Evolutionary conservation across 2,329 filamentous ascomycete species (phyloP).

Genomic region (Aspergillus terreus): DNA sequence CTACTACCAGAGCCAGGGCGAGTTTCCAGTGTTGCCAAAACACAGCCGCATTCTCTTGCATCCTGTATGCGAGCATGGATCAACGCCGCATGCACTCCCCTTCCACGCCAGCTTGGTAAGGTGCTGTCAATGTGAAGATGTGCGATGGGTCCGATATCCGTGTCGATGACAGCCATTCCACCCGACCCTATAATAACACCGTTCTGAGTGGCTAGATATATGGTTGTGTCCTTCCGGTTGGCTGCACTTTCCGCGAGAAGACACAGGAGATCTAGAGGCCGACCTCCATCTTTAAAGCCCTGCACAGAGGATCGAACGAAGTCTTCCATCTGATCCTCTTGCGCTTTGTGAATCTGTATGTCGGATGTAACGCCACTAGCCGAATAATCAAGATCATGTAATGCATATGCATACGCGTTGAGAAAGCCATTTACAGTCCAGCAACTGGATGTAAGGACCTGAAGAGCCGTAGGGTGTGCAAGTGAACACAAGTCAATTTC

Average conservation of each 20-base stretch:
- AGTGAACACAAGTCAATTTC: conserved; percentile 11
- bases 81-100: conserved; percentile 14
- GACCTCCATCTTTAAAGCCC: conserved; percentile 14
- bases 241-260: conserved; percentile 11
- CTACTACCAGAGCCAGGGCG: conserved; percentile 11
- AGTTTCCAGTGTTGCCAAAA: conserved; percentile 11
- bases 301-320: conserved; percentile 15
- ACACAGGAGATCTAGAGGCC: conserved; percentile 7
- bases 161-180: conserved; percentile 14
- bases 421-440: conserved; percentile 10
- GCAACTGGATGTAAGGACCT: conserved; percentile 8
- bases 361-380: background rate
- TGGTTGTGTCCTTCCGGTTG: conserved; percentile 10
- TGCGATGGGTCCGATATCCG: conserved; percentile 11
- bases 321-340: background rate
- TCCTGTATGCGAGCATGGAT: conserved; percentile 12
- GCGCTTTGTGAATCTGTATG: conserved; percentile 1
- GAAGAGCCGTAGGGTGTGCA: conserved; percentile 11
- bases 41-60: conserved; percentile 11
- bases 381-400: background rate
- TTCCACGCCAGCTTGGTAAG: conserved; percentile 10
- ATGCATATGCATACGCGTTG: conserved; percentile 11
- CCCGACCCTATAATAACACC: conserved; percentile 9
- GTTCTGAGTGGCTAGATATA: conserved; percentile 13
- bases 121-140: conserved; percentile 20